These are phyloP conservation scores for Xylaria cubensis DNA, from an alignment of 495 filamentous ascomycete genomes.

Conservation along the genomic window DNA sequence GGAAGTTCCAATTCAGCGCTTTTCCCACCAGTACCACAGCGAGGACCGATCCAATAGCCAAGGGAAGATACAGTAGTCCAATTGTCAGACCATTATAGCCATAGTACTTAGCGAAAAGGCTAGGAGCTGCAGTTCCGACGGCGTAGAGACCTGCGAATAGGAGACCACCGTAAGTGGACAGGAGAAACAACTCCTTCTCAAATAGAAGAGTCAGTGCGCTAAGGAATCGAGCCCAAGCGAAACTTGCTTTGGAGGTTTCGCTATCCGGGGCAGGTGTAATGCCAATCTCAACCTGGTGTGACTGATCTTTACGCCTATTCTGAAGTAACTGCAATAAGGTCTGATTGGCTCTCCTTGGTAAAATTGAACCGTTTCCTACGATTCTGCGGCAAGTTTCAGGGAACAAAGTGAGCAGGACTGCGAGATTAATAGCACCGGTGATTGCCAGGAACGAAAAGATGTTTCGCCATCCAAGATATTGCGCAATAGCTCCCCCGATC, in stretches of 20 bases:
- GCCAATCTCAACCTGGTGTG: conserved; percentile 7
- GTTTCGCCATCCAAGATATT: conserved; percentile 68
- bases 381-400: conserved; percentile 69
- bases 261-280: conserved; percentile 23
- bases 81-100: conserved; percentile 63
- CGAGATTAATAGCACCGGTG: conserved; percentile 49
- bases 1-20: conserved; percentile 61
- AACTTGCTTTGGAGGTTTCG: conserved; percentile 35
- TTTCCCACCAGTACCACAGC: conserved; percentile 61
- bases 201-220: conserved; percentile 64
- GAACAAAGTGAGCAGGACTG: conserved; percentile 51
- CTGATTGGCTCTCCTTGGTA: conserved; percentile 47
- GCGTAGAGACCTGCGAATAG: conserved; percentile 64
- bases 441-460: conserved; percentile 76
- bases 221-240: conserved; percentile 63
- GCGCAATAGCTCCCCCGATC: conserved; percentile 65
- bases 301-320: conserved; percentile 45
- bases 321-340: conserved; percentile 45
- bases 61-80: conserved; percentile 60
- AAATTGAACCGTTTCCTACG: conserved; percentile 67
- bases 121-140: conserved; percentile 52
- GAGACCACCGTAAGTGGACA: conserved; percentile 63
- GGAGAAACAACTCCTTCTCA: conserved; percentile 64
- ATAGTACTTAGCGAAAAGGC: conserved; percentile 59
- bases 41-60: conserved; percentile 65